Base-by-base conservation (phyloP, 2,329 filamentous ascomycete species). In the Trichoderma sp. region DNA sequence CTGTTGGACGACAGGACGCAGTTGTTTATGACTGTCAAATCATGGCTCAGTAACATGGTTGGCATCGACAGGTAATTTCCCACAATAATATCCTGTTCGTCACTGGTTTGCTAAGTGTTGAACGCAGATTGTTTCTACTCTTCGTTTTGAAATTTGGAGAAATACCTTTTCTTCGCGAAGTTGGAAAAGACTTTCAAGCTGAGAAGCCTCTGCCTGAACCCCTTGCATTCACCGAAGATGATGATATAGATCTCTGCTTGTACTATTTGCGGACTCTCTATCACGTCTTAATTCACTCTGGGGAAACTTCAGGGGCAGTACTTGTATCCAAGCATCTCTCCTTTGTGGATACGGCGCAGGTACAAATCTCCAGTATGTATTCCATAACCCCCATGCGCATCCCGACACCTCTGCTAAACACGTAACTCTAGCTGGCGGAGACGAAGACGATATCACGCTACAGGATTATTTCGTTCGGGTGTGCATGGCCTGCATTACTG, bases 191-290 rank as follows among this genome's bases (percentile, higher is more conserved):
- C n/a, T 37, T 67, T 24, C 70, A 74, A 39, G 68, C 58, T 37
- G 70, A 74, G 2, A 61, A 74, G 39, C 34, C 66, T n/a, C 34
- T 66, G 13, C 21, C 28, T 28, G 34, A 61, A 6, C 21, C 70
- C 2, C 49, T 70, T 4, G 55, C 69, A 0, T 78, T 87, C 69
- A 81, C 79, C 3, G 81, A 84, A 55, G 84, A 88, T 7, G 89
- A 93, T 71, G 91, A 96, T 72, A 83, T 94, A 8, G 90, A 91
- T 70, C 85, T 94, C 68, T 93, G 90, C 70, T 81, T 92, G 3
- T 96, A 97, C 77, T 91, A 95, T 74, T 80, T 97, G 24, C 87
- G 88, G 63, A 91, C 91, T 2, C 78, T 97, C 1, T 89, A 89
- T 5, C 91, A 93, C 72, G 85, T 96, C 30, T 81, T 97, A 18